phyloP scores from a whole-genome alignment of 31 red algal genomes.

The Odonthalia washingtoniensis region DNA sequence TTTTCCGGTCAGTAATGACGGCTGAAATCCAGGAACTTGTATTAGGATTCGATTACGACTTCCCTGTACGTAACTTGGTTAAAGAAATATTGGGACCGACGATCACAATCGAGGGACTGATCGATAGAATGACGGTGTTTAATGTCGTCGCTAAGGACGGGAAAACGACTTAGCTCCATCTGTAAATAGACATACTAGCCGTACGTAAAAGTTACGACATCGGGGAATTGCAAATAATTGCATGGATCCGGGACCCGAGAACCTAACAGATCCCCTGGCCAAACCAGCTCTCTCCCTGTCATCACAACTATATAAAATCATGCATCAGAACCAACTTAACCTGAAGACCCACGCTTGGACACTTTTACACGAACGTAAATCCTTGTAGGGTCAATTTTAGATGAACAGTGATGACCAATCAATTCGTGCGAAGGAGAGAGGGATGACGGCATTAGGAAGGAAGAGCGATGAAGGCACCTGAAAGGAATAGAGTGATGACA shows the following conservation, averaged over 20 bases:
- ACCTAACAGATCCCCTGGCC: background rate
- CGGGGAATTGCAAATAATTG: background rate
- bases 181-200: slow-evolving; percentile 6
- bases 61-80: background rate
- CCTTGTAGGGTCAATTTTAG: too few relatives aligned
- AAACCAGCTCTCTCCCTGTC: too few relatives aligned
- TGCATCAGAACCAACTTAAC: too few relatives aligned
- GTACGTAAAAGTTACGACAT: background rate
- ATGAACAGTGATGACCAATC: too few relatives aligned
- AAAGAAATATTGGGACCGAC: background rate
- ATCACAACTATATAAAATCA: too few relatives aligned
- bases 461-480: too few relatives aligned
- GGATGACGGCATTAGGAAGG: too few relatives aligned
- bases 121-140: background rate
- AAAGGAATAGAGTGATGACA: too few relatives aligned
- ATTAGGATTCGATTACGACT: background rate
- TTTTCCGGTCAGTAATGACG: slow-evolving; percentile 20
- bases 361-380: too few relatives aligned
- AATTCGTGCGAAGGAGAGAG: too few relatives aligned
- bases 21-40: background rate
- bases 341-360: too few relatives aligned
- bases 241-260: background rate
- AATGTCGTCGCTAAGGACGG: background rate
- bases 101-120: background rate
- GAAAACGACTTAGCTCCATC: background rate